A percentile compares a stretch with the other conserved stretches of the same genome.
These are phyloP conservation scores for Linnemannia hyalina DNA, from an alignment of 192 early-diverging fungal genomes.

Conservation along the genomic window DNA sequence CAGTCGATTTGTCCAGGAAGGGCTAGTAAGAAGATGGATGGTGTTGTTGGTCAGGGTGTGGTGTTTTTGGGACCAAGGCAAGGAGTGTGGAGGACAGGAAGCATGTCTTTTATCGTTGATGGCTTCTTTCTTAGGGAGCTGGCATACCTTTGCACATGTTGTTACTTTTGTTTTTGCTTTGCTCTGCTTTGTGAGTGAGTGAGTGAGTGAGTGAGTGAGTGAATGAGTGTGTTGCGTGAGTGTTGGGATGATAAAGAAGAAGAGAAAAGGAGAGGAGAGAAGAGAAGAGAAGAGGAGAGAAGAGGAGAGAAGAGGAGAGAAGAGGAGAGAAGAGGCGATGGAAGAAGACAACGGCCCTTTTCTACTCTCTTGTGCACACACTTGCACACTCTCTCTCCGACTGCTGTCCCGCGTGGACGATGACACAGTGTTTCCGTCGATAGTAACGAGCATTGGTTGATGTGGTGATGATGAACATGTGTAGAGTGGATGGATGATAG, in stretches of 20 bases:
- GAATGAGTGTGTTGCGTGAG: not conserved
- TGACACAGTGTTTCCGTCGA: not conserved
- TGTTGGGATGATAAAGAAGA: not conserved
- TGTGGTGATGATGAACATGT: no score
- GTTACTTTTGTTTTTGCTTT: not conserved
- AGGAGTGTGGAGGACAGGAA: not conserved
- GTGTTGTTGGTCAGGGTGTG: not conserved
- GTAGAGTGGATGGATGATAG: no score
- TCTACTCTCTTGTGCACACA: not conserved
- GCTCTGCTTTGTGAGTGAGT: not conserved
- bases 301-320: not conserved
- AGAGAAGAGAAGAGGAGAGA: not conserved
- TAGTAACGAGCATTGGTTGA: no score
- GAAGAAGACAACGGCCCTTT: not conserved
- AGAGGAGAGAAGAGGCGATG: not conserved
- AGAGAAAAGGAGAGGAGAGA: no score
- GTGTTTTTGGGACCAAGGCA: not conserved
- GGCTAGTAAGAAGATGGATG: not conserved
- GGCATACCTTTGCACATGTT: conserved; percentile 12
- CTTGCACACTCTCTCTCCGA: not conserved
- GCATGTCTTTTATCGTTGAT: not conserved
- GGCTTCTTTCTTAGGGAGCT: no score
- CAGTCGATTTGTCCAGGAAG: conserved; percentile 20
- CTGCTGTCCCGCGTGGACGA: not conserved
- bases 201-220: not conserved